These are phyloP conservation scores for Trichophyton rubrum DNA, from an alignment of 2,329 filamentous ascomycete species.

Conservation along the genomic window DNA sequence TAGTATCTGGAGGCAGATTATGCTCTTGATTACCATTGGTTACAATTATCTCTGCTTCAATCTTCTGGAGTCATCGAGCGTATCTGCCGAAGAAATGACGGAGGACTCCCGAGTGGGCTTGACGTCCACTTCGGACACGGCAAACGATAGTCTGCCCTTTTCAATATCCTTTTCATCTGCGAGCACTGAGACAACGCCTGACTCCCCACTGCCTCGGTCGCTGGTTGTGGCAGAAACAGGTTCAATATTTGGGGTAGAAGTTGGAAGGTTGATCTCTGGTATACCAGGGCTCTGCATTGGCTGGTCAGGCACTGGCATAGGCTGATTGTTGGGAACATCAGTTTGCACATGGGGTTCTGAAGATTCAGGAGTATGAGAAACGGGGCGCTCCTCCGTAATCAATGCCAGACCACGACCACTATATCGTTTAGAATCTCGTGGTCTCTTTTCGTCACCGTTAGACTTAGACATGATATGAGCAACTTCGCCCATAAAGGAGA, in stretches of 20 bases:
- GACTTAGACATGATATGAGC: background rate
- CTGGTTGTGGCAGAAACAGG: background rate
- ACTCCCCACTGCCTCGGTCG: background rate
- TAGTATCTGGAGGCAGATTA: background rate
- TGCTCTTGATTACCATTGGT: background rate
- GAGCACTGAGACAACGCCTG: background rate
- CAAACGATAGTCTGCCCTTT: background rate
- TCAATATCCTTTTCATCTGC: slow-evolving; percentile 2
- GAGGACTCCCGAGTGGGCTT: background rate
- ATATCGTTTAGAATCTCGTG: background rate
- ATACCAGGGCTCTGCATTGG: background rate
- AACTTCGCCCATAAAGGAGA: background rate
- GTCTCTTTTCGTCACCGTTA: background rate
- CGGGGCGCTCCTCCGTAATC: background rate
- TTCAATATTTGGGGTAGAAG: background rate
- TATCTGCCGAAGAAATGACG: background rate
- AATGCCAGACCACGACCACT: background rate
- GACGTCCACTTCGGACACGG: background rate
- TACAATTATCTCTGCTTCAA: background rate
- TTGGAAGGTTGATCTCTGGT: background rate
- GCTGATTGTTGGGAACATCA: background rate
- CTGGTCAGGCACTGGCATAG: background rate
- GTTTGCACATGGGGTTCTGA: background rate
- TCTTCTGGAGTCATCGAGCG: background rate
- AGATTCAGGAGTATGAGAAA: background rate